Evolutionary conservation across 768 basidiomycete species (phyloP), one percentile per base, ranked within the genome.

Genomic region (Scleroderma citrinum): DNA sequence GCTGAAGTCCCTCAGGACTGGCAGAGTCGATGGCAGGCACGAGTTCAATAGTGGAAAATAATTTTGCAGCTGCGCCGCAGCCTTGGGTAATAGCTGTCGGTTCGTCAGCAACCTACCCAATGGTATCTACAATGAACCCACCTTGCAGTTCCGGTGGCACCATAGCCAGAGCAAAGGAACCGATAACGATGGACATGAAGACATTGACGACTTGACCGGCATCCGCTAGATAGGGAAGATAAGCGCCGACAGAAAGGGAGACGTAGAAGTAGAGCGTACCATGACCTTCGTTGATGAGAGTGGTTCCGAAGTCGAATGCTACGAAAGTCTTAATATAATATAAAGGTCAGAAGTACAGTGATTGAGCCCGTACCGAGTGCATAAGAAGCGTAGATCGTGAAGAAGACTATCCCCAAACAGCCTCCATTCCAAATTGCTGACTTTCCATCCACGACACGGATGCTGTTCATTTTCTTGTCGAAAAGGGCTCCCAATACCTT

Each of bases 271-370:
- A 16, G 1, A 26, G 50, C 72, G 57, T 56, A 79, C 83, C 80
- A 38, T 80, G 65, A 11, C 73, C 71, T 10, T 72, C 54, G 44
- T 84, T 75, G 58, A 92, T 83, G 56, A 98, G 80, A 2, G 90
- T 92, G 5, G 89, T 90, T 51, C 94, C 93, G 56, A 87, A 96
- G 59, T 76, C 77, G 66, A 96, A 97, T 5, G 93, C 92, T 84
- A 34, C 57, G 38, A 48, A 47, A 35, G 37, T 3, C 32, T 48
- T 40, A 43, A 44, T 32, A 57, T 40, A 43, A 44, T 32, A 57
- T 11, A 31, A 46, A 8, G 10, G 37, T 12, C 35, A 3, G 14
- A 42, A 16, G 44, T 41, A 16, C 32, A 36, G 38, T 8, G 21
- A 7, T 3, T 8, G 11, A 13, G 23, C 24, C 57, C 77, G 23